Evolutionary conservation across 31 red algal species (phyloP).

Genomic region (Odonthalia washingtoniensis): DNA sequence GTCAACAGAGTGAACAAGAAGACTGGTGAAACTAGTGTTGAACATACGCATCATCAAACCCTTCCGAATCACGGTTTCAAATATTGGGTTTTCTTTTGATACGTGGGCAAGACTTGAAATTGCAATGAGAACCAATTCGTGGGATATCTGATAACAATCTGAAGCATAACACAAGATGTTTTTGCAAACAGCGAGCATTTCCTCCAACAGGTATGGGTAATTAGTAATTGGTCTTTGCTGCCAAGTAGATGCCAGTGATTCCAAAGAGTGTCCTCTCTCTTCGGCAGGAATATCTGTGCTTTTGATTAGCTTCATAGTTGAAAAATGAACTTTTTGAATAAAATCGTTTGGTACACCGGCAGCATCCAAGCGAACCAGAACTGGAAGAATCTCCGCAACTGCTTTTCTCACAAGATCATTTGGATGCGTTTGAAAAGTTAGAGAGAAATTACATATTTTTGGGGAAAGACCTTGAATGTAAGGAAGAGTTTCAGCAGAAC

Average conservation of each 20-base stretch:
- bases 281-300: constrained; percentile 46
- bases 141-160: constrained; percentile 7
- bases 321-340: no score
- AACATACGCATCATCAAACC: constrained; percentile 48
- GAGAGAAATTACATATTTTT: constrained; percentile 68
- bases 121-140: constrained; percentile 43
- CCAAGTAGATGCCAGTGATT: constrained; percentile 76
- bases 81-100: constrained; percentile 42
- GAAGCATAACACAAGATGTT: no score
- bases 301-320: constrained; percentile 50
- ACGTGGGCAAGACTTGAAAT: constrained; percentile 55
- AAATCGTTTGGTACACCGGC: no score
- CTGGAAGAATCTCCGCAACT: constrained; percentile 62
- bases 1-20: constrained; percentile 49
- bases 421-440: constrained; percentile 60
- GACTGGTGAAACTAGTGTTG: constrained; percentile 54
- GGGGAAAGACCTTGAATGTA: constrained; percentile 45
- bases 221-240: constrained; percentile 57
- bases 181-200: no score
- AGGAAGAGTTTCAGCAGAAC: constrained; percentile 53
- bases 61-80: constrained; percentile 33
- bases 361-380: no score
- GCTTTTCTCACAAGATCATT: constrained; percentile 64
- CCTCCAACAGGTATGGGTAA: no score
- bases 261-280: constrained; percentile 69